phyloP scores from a whole-genome alignment of 169 alveolate species.

The Miamiensis avidus region DNA sequence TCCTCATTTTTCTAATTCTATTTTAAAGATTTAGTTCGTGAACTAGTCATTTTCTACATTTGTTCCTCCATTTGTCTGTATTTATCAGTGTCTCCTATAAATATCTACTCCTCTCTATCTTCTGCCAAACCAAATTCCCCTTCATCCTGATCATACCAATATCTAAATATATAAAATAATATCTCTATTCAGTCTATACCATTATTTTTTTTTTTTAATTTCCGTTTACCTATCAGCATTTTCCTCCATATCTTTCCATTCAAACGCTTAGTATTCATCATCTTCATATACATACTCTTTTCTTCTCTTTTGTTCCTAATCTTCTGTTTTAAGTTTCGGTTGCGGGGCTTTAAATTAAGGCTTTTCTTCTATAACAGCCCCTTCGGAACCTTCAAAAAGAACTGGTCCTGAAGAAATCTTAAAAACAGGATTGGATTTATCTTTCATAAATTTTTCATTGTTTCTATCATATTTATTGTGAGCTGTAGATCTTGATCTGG shows the following conservation, averaged over 20 bases:
- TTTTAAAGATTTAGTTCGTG: slow-evolving; percentile 60
- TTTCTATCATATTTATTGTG: background rate
- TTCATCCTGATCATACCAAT: slow-evolving; percentile 86
- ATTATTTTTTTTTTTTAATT: too few relatives aligned
- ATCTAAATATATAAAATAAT: slow-evolving; percentile 16
- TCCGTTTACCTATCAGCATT: background rate
- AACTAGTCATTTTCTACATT: slow-evolving; percentile 56
- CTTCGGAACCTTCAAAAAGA: background rate
- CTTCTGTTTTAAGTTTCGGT: background rate
- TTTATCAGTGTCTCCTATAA: slow-evolving; percentile 61
- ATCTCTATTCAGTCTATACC: too few relatives aligned
- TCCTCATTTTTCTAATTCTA: slow-evolving; percentile 91
- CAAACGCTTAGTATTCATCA: background rate
- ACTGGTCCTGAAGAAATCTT: background rate
- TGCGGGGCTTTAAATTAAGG: background rate
- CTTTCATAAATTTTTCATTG: background rate
- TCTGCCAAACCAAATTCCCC: slow-evolving; percentile 63
- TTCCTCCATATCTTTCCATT: background rate
- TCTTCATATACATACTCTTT: background rate
- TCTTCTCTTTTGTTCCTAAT: background rate
- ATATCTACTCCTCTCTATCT: slow-evolving; percentile 55
- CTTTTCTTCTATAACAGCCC: background rate
- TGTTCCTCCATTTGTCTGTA: slow-evolving; percentile 58
- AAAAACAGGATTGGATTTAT: background rate
- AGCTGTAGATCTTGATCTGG: background rate